phyloP scores from a whole-genome alignment of 306 rosid genomes.

The Trichosanthes cucumerina region DNA sequence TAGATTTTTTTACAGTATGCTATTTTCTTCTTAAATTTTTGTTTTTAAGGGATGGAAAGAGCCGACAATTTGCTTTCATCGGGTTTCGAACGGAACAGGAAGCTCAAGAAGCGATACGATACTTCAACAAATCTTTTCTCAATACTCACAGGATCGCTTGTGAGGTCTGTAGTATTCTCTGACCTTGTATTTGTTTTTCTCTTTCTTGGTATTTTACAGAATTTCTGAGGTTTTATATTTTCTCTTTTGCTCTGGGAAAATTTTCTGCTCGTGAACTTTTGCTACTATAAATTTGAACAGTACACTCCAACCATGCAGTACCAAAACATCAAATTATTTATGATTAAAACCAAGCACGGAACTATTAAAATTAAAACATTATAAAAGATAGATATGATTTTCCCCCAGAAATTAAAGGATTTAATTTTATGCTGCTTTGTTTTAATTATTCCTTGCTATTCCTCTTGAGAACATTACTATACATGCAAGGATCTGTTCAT shows the following conservation, averaged over 20 bases:
- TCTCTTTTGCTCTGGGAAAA: neutral
- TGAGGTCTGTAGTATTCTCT: constrained; percentile 42
- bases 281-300: neutral
- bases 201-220: neutral
- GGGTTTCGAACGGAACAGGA: constrained; percentile 60
- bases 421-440: neutral
- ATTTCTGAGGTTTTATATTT: neutral
- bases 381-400: neutral
- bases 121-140: constrained; percentile 52
- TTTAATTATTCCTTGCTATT: neutral
- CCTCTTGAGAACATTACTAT: neutral
- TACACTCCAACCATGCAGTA: neutral
- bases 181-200: neutral
- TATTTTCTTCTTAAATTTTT: neutral
- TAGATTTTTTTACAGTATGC: neutral
- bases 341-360: neutral
- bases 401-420: neutral
- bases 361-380: neutral
- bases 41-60: constrained; percentile 54
- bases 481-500: neutral
- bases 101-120: constrained; percentile 60
- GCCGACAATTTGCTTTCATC: constrained; percentile 65
- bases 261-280: neutral
- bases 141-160: constrained; percentile 50
- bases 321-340: neutral